Conservation (phyloP, 1,139 yeast genomes). For the Scheffersomyces illinoinensis region DNA sequence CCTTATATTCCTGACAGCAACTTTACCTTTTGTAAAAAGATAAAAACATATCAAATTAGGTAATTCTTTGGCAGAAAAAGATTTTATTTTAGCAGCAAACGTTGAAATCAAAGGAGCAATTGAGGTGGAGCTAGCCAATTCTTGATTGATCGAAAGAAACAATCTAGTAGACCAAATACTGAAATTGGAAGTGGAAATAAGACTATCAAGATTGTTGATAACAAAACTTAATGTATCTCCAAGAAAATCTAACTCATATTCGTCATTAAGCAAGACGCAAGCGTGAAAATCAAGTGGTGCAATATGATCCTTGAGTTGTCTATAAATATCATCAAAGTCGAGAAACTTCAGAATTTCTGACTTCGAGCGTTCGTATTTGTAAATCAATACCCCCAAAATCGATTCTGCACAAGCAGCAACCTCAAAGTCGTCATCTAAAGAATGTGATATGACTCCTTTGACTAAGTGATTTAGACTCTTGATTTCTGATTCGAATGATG, state of each 20-base stretch:
- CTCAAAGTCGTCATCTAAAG: conserved; percentile 13
- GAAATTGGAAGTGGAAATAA: conserved; percentile 8
- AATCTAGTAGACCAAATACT: conserved; percentile 33
- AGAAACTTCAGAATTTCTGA: conserved; percentile 17
- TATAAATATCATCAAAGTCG: conserved; percentile 15
- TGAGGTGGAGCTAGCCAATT: conserved; percentile 24
- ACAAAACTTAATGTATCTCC: conserved; percentile 15
- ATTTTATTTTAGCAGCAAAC: conserved; percentile 23
- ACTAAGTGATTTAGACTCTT: conserved; percentile 16
- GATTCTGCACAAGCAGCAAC: conserved; percentile 36
- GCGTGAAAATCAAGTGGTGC: conserved; percentile 35
- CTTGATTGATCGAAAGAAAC: conserved; percentile 34
- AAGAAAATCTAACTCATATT: conserved; percentile 13
- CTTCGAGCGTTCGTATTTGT: conserved; percentile 16
- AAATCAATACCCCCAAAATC: conserved; percentile 37
- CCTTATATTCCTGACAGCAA: conserved; percentile 9
- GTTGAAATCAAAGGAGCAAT: conserved; percentile 25
- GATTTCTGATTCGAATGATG: conserved; percentile 9
- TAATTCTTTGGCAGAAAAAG: conserved; percentile 22
- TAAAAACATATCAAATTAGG: conserved; percentile 27
- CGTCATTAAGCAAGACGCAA: conserved; percentile 31
- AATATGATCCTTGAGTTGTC: conserved; percentile 17
- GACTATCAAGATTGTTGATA: conserved; percentile 8
- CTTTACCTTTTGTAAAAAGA: conserved; percentile 15
- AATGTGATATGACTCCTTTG: conserved; percentile 9